Percentiles rank a stretch among this genome's conserved stretches.
Evolutionary conservation across 768 basidiomycete species (phyloP).

Genomic region (Calocybe gangraenosa): DNA sequence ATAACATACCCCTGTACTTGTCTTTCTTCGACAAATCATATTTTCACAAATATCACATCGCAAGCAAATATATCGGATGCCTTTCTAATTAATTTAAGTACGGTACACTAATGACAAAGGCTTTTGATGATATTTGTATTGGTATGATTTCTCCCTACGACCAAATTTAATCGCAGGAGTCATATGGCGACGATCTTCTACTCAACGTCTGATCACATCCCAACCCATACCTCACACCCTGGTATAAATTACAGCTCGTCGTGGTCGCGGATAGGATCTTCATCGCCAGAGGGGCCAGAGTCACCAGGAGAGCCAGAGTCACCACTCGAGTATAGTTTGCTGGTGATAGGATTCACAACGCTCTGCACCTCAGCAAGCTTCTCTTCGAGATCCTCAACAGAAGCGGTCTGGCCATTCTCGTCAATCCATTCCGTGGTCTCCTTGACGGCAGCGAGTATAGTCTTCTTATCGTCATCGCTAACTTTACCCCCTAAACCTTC

Average conservation of each 20-base stretch:
- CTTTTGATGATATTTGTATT: too few species aligned
- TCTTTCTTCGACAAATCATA: too few species aligned
- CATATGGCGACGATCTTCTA: too few species aligned
- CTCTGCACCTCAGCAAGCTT: conserved; percentile 76
- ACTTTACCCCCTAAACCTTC: conserved; percentile 91
- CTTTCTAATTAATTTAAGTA: too few species aligned
- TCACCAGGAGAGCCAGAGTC: conserved; percentile 25
- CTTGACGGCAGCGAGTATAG: conserved; percentile 75
- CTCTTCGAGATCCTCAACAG: conserved; percentile 88
- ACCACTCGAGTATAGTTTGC: conserved; percentile 64
- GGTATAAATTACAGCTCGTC: conserved; percentile 39
- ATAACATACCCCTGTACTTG: too few species aligned
- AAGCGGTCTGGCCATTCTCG: conserved; percentile 69
- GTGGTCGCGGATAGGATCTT: conserved; percentile 37
- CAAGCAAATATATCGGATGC: too few species aligned
- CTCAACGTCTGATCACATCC: not conserved
- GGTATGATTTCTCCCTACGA: too few species aligned
- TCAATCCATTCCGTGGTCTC: conserved; percentile 93
- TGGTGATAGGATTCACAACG: conserved; percentile 79
- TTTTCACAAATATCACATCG: too few species aligned
- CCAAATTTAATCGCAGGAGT: too few species aligned
- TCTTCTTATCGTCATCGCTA: conserved; percentile 78
- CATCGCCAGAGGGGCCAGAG: conserved; percentile 31
- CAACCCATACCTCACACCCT: not conserved
- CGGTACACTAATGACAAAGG: too few species aligned